A percentile compares a stretch with the other conserved stretches of the same genome.
These are phyloP conservation scores for Seiridium unicorne DNA, from an alignment of 2,329 filamentous ascomycete genomes.

Conservation along the genomic window DNA sequence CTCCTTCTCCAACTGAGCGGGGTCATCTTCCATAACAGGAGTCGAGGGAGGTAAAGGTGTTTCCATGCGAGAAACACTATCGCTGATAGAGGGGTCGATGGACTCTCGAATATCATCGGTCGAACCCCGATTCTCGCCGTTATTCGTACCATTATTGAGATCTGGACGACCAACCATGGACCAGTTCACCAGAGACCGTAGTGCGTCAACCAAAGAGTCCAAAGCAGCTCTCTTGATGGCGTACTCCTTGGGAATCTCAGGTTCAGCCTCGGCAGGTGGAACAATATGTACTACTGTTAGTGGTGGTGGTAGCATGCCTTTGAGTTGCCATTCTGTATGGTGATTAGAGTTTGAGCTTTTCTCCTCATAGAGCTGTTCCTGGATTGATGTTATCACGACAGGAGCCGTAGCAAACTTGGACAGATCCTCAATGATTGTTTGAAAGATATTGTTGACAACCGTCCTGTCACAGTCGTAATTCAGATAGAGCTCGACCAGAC, in stretches of 20 bases:
- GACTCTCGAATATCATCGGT: constrained; percentile 63
- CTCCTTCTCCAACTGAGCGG: constrained; percentile 88
- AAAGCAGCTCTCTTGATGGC: constrained; percentile 86
- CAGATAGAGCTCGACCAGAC: constrained; percentile 90
- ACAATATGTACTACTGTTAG: constrained; percentile 77
- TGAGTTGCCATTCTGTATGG: constrained; percentile 76
- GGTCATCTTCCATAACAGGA: constrained; percentile 79
- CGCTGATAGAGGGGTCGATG: constrained; percentile 66
- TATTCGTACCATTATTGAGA: constrained; percentile 45
- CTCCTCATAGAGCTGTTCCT: constrained; percentile 87
- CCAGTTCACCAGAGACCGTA: constrained; percentile 92
- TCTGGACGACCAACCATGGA: constrained; percentile 67
- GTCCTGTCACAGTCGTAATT: constrained; percentile 98
- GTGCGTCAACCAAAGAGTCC: constrained; percentile 82
- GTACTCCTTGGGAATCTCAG: constrained; percentile 83
- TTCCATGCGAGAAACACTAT: constrained; percentile 61
- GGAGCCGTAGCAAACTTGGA: constrained; percentile 82
- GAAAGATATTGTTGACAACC: constrained; percentile 97
- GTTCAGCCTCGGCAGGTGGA: constrained; percentile 57
- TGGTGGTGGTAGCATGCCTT: constrained; percentile 81
- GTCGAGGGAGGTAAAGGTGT: constrained; percentile 63
- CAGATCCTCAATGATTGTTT: constrained; percentile 89
- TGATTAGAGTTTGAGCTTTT: constrained; percentile 61
- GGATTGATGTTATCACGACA: constrained; percentile 69
- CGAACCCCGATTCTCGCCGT: constrained; percentile 53